A percentile compares a stretch with the other conserved stretches of the same genome.
Conservation (phyloP, 805 yeast species). For the Lachancea meyersii region DNA sequence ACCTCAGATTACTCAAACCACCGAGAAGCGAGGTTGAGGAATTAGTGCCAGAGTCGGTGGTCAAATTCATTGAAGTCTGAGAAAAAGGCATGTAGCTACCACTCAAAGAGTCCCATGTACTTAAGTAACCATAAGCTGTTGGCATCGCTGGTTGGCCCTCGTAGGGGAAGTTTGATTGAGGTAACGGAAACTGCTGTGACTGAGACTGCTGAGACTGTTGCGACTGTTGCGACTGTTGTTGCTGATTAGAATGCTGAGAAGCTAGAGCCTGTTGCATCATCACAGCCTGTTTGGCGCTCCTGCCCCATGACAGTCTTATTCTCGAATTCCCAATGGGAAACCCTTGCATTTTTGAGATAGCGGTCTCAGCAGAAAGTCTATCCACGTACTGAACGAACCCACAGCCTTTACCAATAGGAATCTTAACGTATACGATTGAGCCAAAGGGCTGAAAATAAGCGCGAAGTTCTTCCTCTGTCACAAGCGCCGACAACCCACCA, state of each 20-base stretch:
- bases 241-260: conserved; percentile 26
- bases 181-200: conserved; percentile 9
- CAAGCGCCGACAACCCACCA: conserved; percentile 53
- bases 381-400: conserved; percentile 81
- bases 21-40: conserved; percentile 6
- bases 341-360: conserved; percentile 84
- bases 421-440: conserved; percentile 66
- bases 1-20: conserved; percentile 7
- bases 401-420: conserved; percentile 69
- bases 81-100: conserved; percentile 10
- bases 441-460: conserved; percentile 64
- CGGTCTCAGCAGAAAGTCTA: conserved; percentile 76
- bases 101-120: conserved; percentile 10
- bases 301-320: conserved; percentile 84
- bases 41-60: background rate
- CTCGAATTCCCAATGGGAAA: conserved; percentile 79
- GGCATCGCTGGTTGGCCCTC: conserved; percentile 19
- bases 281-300: conserved; percentile 37
- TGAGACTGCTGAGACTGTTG: conserved; percentile 8
- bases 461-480: conserved; percentile 57
- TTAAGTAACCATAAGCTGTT: conserved; percentile 9
- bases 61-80: conserved; percentile 1
- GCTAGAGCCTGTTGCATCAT: conserved; percentile 16
- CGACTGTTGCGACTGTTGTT: conserved; percentile 23
- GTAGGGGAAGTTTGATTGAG: conserved; percentile 11